Base-by-base conservation (phyloP, 495 filamentous ascomycete species). In the Penicillium mononematosum region DNA sequence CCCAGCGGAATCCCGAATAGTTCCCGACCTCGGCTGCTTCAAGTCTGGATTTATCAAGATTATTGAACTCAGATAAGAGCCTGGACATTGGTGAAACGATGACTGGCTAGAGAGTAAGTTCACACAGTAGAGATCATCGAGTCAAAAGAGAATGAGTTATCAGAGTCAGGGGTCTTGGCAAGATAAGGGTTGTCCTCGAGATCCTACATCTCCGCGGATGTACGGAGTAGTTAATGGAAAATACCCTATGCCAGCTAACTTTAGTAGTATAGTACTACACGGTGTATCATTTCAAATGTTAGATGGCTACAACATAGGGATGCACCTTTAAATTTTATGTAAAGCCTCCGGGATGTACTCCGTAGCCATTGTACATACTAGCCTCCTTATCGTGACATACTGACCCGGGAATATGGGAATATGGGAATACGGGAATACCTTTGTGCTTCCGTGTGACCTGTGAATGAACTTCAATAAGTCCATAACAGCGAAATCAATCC, bases 51-150 rank as follows among this genome's bases (percentile, higher is more conserved):
- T 16, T 29, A 31, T 34, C 3, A 12, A 12, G 38, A 43, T 39
- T 20, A 51, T 53, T 53, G 38, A 53, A 43, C 38, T 42, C 22
- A 53, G 50, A 54, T 45, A 54, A 54, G 9, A 12, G 8, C 4
- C 22, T n/a, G 11, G 38, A 45, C 10, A 1, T 38, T 29, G 42
- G 20, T 12, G 27, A 46, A 9, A 38, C 12, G 14, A 27, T 43
- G 22, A 53, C 58, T 41, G 52, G 58, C 17, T 32, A 17, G 58
- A 56, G 56, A 62, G 54, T 4, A 34, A 29, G 4, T 53, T 25
- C 50, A 8, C 10, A 5, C 5, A 8, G 24, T 16, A n/a, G 14
- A 17, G 27, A 11, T 38, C 10, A 39, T 17, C 59, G 27, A 61
- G 44, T 58, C 16, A 53, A 36, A 32, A 12, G 12, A 17, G 25